Percentiles rank a stretch among this genome's conserved stretches.
Evolutionary conservation across 2,329 filamentous ascomycete species (phyloP).

Genomic region (Aspergillus pseudoglaucus): DNA sequence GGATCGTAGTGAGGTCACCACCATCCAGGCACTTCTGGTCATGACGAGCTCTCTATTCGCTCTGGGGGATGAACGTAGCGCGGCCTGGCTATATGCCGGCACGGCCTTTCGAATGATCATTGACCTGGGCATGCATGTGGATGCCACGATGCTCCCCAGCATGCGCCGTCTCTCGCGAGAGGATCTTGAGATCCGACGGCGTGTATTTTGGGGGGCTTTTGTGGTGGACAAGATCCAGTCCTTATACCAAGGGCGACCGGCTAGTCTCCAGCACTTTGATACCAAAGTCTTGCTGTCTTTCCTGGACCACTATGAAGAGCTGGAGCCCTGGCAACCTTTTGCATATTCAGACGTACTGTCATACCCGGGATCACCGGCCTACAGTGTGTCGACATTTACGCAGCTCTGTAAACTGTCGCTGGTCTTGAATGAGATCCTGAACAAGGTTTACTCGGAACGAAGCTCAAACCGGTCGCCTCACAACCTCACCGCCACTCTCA

Average conservation of each 20-base stretch:
- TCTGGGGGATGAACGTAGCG: constrained; percentile 45
- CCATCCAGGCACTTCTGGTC: constrained; percentile 48
- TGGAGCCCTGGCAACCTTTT: constrained; percentile 48
- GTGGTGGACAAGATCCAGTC: constrained; percentile 48
- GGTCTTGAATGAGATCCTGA: constrained; percentile 43
- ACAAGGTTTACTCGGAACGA: constrained; percentile 41
- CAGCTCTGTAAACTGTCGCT: constrained; percentile 39
- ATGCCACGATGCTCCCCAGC: constrained; percentile 10
- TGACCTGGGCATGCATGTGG: constrained; percentile 46
- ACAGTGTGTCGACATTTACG: constrained; percentile 32
- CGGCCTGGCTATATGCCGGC: constrained; percentile 49
- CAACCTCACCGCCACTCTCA: constrained; percentile 29
- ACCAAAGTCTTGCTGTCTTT: constrained; percentile 40
- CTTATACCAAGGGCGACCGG: constrained; percentile 50
- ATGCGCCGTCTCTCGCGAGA: constrained; percentile 18
- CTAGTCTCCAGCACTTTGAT: constrained; percentile 39
- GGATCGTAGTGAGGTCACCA: constrained; percentile 48
- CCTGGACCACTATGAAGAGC: constrained; percentile 43
- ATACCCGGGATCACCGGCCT: constrained; percentile 26
- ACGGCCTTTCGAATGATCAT: constrained; percentile 48
- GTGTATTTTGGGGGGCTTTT: constrained; percentile 31
- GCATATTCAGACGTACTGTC: constrained; percentile 25
- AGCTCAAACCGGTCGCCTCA: constrained; percentile 29
- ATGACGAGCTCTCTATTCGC: constrained; percentile 49
- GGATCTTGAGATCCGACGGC: constrained; percentile 22